Base-by-base conservation (phyloP, 1,284 basidiomycete species). In the Coniferiporia sulphurascens region DNA sequence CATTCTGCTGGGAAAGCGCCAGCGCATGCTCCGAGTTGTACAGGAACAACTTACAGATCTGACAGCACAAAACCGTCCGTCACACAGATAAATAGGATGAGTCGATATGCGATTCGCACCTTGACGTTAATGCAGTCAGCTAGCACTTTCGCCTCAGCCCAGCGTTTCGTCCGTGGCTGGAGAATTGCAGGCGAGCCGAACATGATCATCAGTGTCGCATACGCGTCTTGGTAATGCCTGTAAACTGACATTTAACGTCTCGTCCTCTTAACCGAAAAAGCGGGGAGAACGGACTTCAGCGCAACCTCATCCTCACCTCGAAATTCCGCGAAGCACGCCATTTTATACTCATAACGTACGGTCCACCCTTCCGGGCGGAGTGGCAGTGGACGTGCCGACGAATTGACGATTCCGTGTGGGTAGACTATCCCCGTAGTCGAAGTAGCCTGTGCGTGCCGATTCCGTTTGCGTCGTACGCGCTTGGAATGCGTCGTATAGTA, bases 101-200 rank as follows among this genome's bases (percentile, higher is more conserved):
- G 59, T 52, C 50, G 48, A 52, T 49, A 49, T 32, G 52, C 36
- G 44, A 48, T 51, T 27, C 76, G 49, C 62, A 91, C 93, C 77
- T 95, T 93, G 67, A 95, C 77, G 61, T 87, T 91, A 60, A 96
- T 87, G 65, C 91, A 91, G 69, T 99, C 96, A 0, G 91, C 92
- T 1, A 99, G 79, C 1, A 98, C 96, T 69, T 97, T 98, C 1
- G 95, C 96, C 73, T 99, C 96, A 3, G 96, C 95, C 95, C 96
- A 98, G 34, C 96, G 82, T 71, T 98, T 98, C 0, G 95, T 98
- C 2, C 95, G 82, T 3, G 96, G 95, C 0, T 92, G 91, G 3
- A 97, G 72, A 56, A 91, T 88, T 0, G 85, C 85, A 3, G 91
- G 90, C 3, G 91, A 92, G 0, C 87, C 84, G 68, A 97, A 95